Conservation (phyloP, 306 rosid species). For the Vachellia pachyceras region DNA sequence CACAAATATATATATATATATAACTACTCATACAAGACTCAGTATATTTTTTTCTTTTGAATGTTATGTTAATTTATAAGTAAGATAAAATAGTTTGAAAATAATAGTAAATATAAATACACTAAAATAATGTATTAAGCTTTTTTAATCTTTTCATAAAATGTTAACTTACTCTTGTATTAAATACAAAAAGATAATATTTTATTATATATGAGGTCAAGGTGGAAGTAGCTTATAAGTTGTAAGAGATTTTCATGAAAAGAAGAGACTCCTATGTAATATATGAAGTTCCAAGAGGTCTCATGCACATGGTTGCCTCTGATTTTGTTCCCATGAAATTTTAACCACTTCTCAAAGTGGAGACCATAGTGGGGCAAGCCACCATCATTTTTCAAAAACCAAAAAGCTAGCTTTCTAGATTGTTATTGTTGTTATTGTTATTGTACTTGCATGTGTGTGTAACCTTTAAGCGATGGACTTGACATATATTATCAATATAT, state of each 20-base stretch:
- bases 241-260: slow-evolving; percentile 81
- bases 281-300: slow-evolving; percentile 62
- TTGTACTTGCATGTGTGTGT: slow-evolving; percentile 41
- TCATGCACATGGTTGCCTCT: slow-evolving; percentile 78
- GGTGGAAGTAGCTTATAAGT: slow-evolving; percentile 54
- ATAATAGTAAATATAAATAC: too few species aligned
- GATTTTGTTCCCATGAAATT: slow-evolving; percentile 55
- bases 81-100: too few species aligned
- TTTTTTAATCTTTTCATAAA: too few species aligned
- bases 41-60: too few species aligned
- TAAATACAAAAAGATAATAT: too few species aligned
- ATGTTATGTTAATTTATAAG: too few species aligned
- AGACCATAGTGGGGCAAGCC: slow-evolving; percentile 64
- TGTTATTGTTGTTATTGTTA: too few species aligned
- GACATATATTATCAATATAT: neutral
- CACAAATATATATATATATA: neutral
- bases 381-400: slow-evolving; percentile 47
- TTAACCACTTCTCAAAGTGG: slow-evolving; percentile 59
- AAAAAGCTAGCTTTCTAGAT: neutral
- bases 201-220: slow-evolving; percentile 50
- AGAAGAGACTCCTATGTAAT: slow-evolving; percentile 72
- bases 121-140: too few species aligned
- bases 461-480: neutral
- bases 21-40: too few species aligned
- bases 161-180: too few species aligned